phyloP scores from a whole-genome alignment of 805 yeast genomes.

The Zygotorulaspora sp. region DNA sequence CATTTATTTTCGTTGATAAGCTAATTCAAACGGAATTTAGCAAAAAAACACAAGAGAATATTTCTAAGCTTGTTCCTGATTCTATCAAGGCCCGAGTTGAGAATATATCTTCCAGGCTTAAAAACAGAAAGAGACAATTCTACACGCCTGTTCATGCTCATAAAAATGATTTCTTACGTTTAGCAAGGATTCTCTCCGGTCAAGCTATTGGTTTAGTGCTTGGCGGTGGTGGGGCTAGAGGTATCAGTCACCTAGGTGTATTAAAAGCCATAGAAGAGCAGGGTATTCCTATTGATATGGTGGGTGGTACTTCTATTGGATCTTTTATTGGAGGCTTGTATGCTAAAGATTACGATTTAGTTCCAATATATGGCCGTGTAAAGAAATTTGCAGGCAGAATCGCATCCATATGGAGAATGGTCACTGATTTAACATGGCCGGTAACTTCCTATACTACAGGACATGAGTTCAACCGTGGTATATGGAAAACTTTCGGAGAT shows the following conservation, averaged over 20 bases:
- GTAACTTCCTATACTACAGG: slow-evolving; percentile 94
- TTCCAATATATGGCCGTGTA: slow-evolving; percentile 84
- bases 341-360: slow-evolving; percentile 86
- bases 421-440: slow-evolving; percentile 86
- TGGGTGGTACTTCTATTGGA: slow-evolving; percentile 97
- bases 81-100: slow-evolving; percentile 38
- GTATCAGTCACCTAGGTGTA: slow-evolving; percentile 87
- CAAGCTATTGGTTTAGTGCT: slow-evolving; percentile 90
- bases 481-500: slow-evolving; percentile 95
- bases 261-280: slow-evolving; percentile 85
- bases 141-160: slow-evolving; percentile 42
- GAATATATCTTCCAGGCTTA: slow-evolving; percentile 33
- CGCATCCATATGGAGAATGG: slow-evolving; percentile 79
- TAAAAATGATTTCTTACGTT: slow-evolving; percentile 82
- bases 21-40: slow-evolving; percentile 32
- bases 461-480: slow-evolving; percentile 92
- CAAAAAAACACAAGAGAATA: slow-evolving; percentile 30
- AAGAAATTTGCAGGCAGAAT: slow-evolving; percentile 81
- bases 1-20: slow-evolving; percentile 25
- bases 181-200: slow-evolving; percentile 86
- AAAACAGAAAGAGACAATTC: slow-evolving; percentile 25
- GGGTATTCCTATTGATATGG: slow-evolving; percentile 88
- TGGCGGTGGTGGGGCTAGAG: slow-evolving; percentile 98
- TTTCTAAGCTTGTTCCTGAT: slow-evolving; percentile 32
- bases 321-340: slow-evolving; percentile 93